A percentile compares a stretch with the other conserved stretches of the same genome.
Conservation (phyloP, 495 filamentous ascomycete genomes). For the Podospora australis region DNA sequence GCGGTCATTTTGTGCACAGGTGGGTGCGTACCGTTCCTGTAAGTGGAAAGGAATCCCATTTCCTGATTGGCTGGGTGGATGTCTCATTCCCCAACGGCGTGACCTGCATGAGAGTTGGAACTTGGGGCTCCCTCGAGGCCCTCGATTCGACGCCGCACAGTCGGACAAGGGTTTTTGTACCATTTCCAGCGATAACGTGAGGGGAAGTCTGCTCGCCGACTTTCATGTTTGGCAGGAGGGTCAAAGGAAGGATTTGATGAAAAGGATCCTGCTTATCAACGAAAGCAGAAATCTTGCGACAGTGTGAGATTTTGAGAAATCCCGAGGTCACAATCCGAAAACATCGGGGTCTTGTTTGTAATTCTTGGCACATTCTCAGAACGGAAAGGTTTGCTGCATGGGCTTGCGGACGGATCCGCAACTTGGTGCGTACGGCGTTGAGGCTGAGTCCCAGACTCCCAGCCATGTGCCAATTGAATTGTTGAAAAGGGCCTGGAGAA, state of each 20-base stretch:
- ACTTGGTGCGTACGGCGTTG: slow-evolving; percentile 15
- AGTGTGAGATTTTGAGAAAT: not conserved
- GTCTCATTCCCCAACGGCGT: not conserved
- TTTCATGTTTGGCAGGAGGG: no score
- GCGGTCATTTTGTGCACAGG: no score
- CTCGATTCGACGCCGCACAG: no score
- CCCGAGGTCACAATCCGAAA: not conserved
- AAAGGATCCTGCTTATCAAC: no score
- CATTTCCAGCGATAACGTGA: no score
- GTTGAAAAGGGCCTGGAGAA: no score
- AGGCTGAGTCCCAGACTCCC: slow-evolving; percentile 21
- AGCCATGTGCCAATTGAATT: slow-evolving; percentile 9
- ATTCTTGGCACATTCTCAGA: no score
- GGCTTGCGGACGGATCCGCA: slow-evolving; percentile 20
- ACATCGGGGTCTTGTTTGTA: not conserved
- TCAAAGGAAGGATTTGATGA: no score
- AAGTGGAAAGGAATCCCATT: not conserved
- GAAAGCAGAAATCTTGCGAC: not conserved
- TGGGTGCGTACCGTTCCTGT: not conserved
- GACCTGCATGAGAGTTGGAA: not conserved
- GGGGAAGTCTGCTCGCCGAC: no score
- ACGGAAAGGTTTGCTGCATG: slow-evolving; percentile 10
- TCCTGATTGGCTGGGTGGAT: not conserved
- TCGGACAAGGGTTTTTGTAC: no score
- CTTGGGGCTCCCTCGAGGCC: no score